These are phyloP conservation scores for Plasmodium cynomolgi DNA, from an alignment of 169 alveolate species.

Conservation along the genomic window DNA sequence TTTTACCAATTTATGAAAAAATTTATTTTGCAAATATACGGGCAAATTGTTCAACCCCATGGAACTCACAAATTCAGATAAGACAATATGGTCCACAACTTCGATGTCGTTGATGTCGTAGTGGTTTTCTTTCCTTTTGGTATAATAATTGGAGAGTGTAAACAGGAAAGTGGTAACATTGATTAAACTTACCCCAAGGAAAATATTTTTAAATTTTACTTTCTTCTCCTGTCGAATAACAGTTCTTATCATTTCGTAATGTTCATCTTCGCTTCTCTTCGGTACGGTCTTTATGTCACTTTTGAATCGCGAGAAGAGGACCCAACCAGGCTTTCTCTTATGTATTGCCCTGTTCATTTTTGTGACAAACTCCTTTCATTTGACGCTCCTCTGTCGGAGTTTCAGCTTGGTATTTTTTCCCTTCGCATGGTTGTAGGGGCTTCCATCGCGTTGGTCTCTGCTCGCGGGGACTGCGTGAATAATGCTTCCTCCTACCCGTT, in stretches of 20 bases:
- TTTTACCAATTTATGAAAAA: conserved; percentile 20
- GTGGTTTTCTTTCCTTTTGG: conserved; percentile 13
- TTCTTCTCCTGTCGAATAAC: conserved; percentile 13
- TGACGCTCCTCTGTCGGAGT: not conserved
- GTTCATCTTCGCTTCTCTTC: conserved; percentile 1
- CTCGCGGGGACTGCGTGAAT: not conserved
- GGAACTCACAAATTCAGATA: conserved; percentile 15
- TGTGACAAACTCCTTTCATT: not conserved
- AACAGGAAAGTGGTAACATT: conserved; percentile 29
- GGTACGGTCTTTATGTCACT: conserved; percentile 6
- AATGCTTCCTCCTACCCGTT: not conserved
- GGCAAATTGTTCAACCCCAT: conserved; percentile 45
- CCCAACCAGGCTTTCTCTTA: not conserved
- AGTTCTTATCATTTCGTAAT: conserved; percentile 32
- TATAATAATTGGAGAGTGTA: conserved; percentile 33
- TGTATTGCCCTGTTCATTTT: conserved; percentile 8
- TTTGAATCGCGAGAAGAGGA: not conserved
- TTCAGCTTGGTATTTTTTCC: not conserved
- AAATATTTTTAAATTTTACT: conserved; percentile 42
- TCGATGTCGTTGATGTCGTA: conserved; percentile 18
- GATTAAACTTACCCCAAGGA: conserved; percentile 28
- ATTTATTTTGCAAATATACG: conserved; percentile 47
- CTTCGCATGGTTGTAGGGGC: not conserved
- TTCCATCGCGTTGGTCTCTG: not conserved
- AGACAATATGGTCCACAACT: conserved; percentile 34